Percentiles rank a stretch among this genome's conserved stretches.
Evolutionary conservation across 139 green algal genomes (phyloP).

Genomic region (Micractinium conductrix): DNA sequence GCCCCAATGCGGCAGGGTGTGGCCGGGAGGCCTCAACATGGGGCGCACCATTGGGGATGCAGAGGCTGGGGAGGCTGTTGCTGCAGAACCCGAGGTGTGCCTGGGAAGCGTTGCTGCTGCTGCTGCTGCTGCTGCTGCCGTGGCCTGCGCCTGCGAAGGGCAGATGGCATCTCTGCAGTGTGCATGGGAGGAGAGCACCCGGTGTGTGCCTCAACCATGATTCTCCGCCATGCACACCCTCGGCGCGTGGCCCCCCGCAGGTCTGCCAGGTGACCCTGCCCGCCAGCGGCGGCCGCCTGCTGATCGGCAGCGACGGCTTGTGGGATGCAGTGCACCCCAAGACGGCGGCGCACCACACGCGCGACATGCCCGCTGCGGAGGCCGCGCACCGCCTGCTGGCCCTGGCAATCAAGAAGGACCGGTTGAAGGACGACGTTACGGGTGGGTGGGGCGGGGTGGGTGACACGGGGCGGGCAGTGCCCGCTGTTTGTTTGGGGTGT

Average conservation of each 20-base stretch:
- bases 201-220: no score
- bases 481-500: not conserved
- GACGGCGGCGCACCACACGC: slow-evolving; percentile 56
- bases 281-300: slow-evolving; percentile 74
- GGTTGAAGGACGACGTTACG: slow-evolving; percentile 67
- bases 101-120: no score
- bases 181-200: no score
- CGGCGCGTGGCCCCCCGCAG: no score
- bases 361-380: slow-evolving; percentile 56
- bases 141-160: no score
- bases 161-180: no score
- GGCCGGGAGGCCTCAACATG: slow-evolving; percentile 93
- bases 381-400: slow-evolving; percentile 63
- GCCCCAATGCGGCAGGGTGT: slow-evolving; percentile 62
- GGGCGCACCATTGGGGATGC: slow-evolving; percentile 82
- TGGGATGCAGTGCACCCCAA: slow-evolving; percentile 89
- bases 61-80: slow-evolving; percentile 54
- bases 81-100: slow-evolving; percentile 64
- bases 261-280: slow-evolving; percentile 75
- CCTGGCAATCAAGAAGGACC: slow-evolving; percentile 56
- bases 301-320: slow-evolving; percentile 91
- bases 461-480: no score
- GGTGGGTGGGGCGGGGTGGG: not conserved
- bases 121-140: no score
- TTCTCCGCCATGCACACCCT: no score